Base-by-base conservation (phyloP, 2,329 filamentous ascomycete species). In the Sporothrix curviconia region DNA sequence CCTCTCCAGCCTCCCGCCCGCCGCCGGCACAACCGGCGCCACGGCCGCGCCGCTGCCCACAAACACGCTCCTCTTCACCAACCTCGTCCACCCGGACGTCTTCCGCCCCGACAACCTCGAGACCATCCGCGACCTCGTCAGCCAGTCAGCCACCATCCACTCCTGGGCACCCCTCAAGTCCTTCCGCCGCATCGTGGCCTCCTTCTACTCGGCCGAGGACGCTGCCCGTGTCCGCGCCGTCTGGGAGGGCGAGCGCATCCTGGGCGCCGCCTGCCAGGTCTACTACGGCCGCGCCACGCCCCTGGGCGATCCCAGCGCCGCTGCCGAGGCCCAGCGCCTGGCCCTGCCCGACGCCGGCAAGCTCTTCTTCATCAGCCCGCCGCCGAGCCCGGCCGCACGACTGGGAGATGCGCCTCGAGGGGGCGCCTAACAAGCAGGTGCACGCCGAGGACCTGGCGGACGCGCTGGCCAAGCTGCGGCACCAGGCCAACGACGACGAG, bases 1-100 rank as follows among this genome's bases (percentile, higher is more conserved):
- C 68, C 81, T 92, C 46, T 87, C 86, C 61, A 81, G 78, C 67
- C 74, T 92, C 42, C 88, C 89, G 51, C 81, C 86, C 36, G 40
- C 39, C 12, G 25, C 39, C 12, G 25, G 49, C 17, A 19, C 53
- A 2, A 3, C 55, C 9, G 19, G n/a, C 15, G 12, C n/a, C n/a
- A n/a, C 22, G 7, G 25, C 77, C 89, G 56, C 76, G 78, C 42
- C 87, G 25, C 82, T 85, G 56, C 86, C 88, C 6, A 88, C 86
- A 64, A 94, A 94, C 76, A 94, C 89, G 0, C 84, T 94, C 57
- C 83, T 94, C 67, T 86, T 94, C 68, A 94, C 89, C 66, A 90
- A 90, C 74, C 82, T 94, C 60, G 76, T 85, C 67, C 82, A 89
- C 63, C 74, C 78, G 59, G 84, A 87, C 66, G 84, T 90, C 74